Evolutionary conservation across 495 filamentous ascomycete genomes (phyloP).

Genomic region (Daldinia caldariorum): DNA sequence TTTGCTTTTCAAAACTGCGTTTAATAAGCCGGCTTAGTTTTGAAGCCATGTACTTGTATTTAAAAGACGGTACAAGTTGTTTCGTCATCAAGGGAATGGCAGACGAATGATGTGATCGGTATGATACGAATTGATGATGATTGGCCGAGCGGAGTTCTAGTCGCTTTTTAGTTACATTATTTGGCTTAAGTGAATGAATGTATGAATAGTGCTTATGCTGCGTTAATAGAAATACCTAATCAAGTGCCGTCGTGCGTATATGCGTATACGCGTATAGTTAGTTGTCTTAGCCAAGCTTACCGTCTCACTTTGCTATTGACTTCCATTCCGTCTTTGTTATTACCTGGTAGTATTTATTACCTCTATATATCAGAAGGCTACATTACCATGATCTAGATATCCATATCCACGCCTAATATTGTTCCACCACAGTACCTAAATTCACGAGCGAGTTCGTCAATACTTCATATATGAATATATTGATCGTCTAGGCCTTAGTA

Average conservation of each 20-base stretch:
- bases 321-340: neutral
- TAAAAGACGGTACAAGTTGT: neutral
- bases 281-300: neutral
- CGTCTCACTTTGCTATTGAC: neutral
- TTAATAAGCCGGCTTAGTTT: neutral
- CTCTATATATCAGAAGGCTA: neutral
- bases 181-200: neutral
- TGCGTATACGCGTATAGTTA: neutral
- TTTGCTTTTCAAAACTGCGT: neutral
- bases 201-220: too few relatives aligned
- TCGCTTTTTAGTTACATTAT: neutral
- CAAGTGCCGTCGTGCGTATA: neutral
- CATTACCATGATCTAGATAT: neutral
- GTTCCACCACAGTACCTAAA: too few relatives aligned
- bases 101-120: neutral
- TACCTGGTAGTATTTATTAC: too few relatives aligned
- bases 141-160: neutral
- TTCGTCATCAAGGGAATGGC: neutral
- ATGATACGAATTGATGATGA: neutral
- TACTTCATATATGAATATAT: too few relatives aligned
- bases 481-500: too few relatives aligned
- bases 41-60: neutral
- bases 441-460: too few relatives aligned
- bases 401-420: neutral
- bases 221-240: too few relatives aligned